phyloP scores from a whole-genome alignment of 1,284 basidiomycete species.

The Irpex sp. region DNA sequence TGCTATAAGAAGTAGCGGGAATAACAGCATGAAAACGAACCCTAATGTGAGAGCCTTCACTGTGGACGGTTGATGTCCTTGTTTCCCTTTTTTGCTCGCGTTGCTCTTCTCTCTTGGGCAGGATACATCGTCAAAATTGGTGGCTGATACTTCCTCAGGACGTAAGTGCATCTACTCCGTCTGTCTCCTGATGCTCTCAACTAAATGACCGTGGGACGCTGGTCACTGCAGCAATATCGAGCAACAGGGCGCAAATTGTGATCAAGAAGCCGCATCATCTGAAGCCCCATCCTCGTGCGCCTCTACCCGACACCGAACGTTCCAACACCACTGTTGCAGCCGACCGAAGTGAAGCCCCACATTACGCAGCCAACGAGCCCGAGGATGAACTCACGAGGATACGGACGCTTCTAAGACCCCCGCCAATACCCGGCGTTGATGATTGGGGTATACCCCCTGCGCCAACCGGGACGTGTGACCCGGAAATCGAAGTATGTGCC shows the following conservation, averaged over 20 bases:
- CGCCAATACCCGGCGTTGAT: slow-evolving; percentile 53
- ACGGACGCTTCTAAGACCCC: slow-evolving; percentile 55
- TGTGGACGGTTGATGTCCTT: slow-evolving; percentile 31
- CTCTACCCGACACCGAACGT: slow-evolving; percentile 23
- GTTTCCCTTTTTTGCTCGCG: slow-evolving; percentile 69
- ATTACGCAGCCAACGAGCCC: slow-evolving; percentile 15
- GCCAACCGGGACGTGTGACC: slow-evolving; percentile 52
- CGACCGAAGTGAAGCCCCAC: not conserved
- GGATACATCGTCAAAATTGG: slow-evolving; percentile 51
- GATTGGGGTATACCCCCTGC: slow-evolving; percentile 81
- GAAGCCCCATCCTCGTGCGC: slow-evolving; percentile 46
- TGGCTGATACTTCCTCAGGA: slow-evolving; percentile 40
- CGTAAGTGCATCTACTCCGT: slow-evolving; percentile 31
- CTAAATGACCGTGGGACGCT: not conserved
- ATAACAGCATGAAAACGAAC: not conserved
- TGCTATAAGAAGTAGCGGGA: not conserved
- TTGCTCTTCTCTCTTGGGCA: slow-evolving; percentile 56
- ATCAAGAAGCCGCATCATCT: slow-evolving; percentile 48
- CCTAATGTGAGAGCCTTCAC: slow-evolving; percentile 59
- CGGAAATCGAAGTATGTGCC: slow-evolving; percentile 51
- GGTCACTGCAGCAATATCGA: not conserved
- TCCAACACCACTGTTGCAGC: not conserved
- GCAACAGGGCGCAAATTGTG: slow-evolving; percentile 47
- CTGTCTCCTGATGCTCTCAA: not conserved
- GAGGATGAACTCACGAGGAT: slow-evolving; percentile 49